Evolutionary conservation across 1,139 yeast species (phyloP).

Genomic region (Nakaseomyces uthaithaninus): DNA sequence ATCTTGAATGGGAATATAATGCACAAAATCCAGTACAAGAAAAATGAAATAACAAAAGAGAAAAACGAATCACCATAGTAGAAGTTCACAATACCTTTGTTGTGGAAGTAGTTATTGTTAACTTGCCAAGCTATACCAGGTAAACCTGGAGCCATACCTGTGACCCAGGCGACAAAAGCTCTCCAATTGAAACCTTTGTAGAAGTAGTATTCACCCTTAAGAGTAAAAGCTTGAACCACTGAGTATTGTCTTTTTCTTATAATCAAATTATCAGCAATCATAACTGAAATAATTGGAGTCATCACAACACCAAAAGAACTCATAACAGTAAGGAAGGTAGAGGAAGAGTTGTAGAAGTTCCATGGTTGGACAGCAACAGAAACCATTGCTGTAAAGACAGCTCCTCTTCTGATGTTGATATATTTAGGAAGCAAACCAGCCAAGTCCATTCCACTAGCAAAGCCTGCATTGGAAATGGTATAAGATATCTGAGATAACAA

Average conservation of each 20-base stretch:
- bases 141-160: conserved; percentile 38
- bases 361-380: conserved; percentile 44
- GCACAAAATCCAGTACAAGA: conserved; percentile 34
- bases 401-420: conserved; percentile 46
- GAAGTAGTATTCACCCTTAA: conserved; percentile 36
- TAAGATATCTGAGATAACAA: conserved; percentile 41
- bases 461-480: conserved; percentile 43
- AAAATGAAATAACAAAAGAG: conserved; percentile 38
- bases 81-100: conserved; percentile 36
- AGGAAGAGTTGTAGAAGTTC: conserved; percentile 40
- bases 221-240: conserved; percentile 34
- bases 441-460: conserved; percentile 47
- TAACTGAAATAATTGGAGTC: conserved; percentile 39
- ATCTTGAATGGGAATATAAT: conserved; percentile 35
- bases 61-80: conserved; percentile 37
- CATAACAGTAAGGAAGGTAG: conserved; percentile 39
- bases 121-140: conserved; percentile 39
- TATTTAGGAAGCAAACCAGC: conserved; percentile 43
- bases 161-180: conserved; percentile 36
- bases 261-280: conserved; percentile 38
- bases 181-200: conserved; percentile 38
- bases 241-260: conserved; percentile 34
- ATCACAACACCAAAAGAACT: conserved; percentile 39
- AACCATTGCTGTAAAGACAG: conserved; percentile 37
- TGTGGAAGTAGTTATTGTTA: conserved; percentile 26